These are phyloP conservation scores for Coniochaeta sp. DNA, from an alignment of 2,329 filamentous ascomycete species.

Conservation along the genomic window DNA sequence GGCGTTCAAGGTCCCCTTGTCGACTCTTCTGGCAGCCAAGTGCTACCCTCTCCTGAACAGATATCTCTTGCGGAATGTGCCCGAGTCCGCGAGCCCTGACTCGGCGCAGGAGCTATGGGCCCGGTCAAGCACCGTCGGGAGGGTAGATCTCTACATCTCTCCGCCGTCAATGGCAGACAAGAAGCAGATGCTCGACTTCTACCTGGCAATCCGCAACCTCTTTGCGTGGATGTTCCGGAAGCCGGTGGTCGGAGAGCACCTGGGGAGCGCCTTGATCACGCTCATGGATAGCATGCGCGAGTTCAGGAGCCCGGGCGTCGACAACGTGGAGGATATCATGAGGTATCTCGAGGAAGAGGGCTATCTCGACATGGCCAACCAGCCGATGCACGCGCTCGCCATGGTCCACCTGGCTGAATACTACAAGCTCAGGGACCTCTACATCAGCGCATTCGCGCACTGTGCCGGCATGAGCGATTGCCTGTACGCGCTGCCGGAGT, in stretches of 20 bases:
- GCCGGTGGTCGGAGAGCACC: conserved; percentile 59
- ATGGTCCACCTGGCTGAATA: conserved; percentile 61
- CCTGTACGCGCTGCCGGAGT: conserved; percentile 50
- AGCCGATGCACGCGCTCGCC: conserved; percentile 61
- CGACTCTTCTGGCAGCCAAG: conserved; percentile 45
- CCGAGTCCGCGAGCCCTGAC: conserved; percentile 7
- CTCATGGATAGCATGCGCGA: conserved; percentile 60
- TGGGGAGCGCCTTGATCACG: conserved; percentile 57
- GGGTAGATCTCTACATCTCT: conserved; percentile 62
- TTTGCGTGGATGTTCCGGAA: conserved; percentile 63
- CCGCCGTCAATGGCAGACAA: conserved; percentile 46
- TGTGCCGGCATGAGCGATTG: conserved; percentile 70
- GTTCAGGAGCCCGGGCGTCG: conserved; percentile 44
- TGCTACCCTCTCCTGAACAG: conserved; percentile 54
- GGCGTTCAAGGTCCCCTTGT: conserved; percentile 59
- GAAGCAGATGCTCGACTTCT: conserved; percentile 51
- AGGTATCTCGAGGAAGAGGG: conserved; percentile 62
- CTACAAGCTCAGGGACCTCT: conserved; percentile 56
- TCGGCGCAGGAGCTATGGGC: conserved; percentile 5
- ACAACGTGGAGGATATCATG: conserved; percentile 56
- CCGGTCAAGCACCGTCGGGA: conserved; percentile 12
- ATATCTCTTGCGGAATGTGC: conserved; percentile 31
- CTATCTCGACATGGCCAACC: conserved; percentile 59
- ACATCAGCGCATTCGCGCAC: conserved; percentile 68
- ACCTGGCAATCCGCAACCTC: conserved; percentile 66